Evolutionary conservation across 805 yeast species (phyloP).

Genomic region (Ogataea chonburiensis): DNA sequence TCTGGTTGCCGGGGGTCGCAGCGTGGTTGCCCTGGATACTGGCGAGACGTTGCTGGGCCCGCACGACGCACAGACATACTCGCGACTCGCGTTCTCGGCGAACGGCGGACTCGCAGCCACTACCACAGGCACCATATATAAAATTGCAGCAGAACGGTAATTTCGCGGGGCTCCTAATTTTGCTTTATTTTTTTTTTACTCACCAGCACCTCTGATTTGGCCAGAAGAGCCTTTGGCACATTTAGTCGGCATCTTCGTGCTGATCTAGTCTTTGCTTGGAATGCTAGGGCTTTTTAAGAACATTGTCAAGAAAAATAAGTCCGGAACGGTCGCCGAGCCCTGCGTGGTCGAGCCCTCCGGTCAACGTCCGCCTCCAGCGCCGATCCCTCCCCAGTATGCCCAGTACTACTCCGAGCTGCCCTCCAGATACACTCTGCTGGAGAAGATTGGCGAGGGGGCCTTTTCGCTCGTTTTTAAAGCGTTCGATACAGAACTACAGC

Average conservation of each 20-base stretch:
- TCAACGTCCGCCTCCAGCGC: constrained; percentile 1
- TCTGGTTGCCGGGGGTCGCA: constrained; percentile 11
- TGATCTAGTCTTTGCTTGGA: too few species aligned
- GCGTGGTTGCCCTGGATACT: constrained; percentile 1
- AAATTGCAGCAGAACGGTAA: not conserved
- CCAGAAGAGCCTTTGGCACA: constrained; percentile 1
- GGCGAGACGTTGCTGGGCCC: not conserved
- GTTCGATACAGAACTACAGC: constrained; percentile 41
- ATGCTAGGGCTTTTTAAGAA: constrained; percentile 33
- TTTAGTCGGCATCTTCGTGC: not conserved
- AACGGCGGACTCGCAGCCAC: constrained; percentile 4
- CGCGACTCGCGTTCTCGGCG: not conserved
- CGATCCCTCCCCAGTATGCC: constrained; percentile 17
- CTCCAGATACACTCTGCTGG: constrained; percentile 27
- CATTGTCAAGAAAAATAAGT: constrained; percentile 25
- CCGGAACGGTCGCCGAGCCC: constrained; percentile 7
- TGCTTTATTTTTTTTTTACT: constrained; percentile 3
- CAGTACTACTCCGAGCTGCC: constrained; percentile 31
- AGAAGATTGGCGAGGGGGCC: constrained; percentile 78
- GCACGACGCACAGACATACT: not conserved
- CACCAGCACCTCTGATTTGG: constrained; percentile 3
- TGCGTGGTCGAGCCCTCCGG: constrained; percentile 1
- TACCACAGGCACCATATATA: constrained; percentile 3
- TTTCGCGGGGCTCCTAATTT: constrained; percentile 11
- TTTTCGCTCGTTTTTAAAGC: constrained; percentile 85